These are phyloP conservation scores for Aureobasidium sp. DNA, from an alignment of 2,329 filamentous ascomycete genomes.

Conservation along the genomic window DNA sequence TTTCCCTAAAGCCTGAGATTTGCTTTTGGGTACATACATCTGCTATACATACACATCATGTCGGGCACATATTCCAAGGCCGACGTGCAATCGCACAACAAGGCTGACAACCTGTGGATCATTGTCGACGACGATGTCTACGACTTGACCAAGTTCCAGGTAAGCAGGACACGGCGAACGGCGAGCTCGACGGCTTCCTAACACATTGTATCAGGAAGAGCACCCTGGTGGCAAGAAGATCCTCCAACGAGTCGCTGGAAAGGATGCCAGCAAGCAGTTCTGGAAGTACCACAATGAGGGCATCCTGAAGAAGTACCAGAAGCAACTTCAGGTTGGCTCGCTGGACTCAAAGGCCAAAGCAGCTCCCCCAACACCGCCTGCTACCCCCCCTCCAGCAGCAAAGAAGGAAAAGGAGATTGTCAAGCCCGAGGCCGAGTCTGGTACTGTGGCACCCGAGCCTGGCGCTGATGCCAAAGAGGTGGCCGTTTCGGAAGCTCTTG, in stretches of 20 bases:
- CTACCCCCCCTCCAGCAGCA: slow-evolving; percentile 38
- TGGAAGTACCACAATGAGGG: slow-evolving; percentile 69
- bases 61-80: slow-evolving; percentile 73
- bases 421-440: slow-evolving; percentile 52
- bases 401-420: slow-evolving; percentile 39
- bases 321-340: slow-evolving; percentile 73
- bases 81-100: slow-evolving; percentile 90
- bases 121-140: slow-evolving; percentile 93
- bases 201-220: slow-evolving; percentile 27
- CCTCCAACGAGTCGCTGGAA: slow-evolving; percentile 55
- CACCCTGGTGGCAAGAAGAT: slow-evolving; percentile 55
- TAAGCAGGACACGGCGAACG: background rate
- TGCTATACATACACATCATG: slow-evolving; percentile 50
- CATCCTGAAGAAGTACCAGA: slow-evolving; percentile 73
- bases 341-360: slow-evolving; percentile 72
- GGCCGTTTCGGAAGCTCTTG: slow-evolving; percentile 55
- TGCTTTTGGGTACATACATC: background rate
- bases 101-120: slow-evolving; percentile 75
- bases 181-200: background rate
- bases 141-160: slow-evolving; percentile 64
- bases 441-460: slow-evolving; percentile 36
- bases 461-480: slow-evolving; percentile 42
- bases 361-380: slow-evolving; percentile 42
- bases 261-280: slow-evolving; percentile 60
- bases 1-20: background rate